Evolutionary conservation across 202 grass and related monocot species (phyloP), one percentile per base, ranked within the genome.

Genomic region (Sporobolus alterniflorus): DNA sequence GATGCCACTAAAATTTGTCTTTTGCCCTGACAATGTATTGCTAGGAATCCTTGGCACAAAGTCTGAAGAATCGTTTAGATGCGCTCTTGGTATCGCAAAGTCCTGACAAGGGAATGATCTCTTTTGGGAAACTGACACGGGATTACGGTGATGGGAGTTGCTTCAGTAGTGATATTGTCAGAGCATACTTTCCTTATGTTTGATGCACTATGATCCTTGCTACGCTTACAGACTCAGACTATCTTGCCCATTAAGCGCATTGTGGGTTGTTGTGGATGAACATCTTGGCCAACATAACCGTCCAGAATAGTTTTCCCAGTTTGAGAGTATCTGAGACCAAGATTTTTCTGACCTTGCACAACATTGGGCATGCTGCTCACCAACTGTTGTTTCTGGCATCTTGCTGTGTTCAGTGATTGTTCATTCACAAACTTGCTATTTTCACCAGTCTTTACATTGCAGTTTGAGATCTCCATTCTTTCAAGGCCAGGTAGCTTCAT

Each of bases 211-310:
- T 82, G 63, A 42, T 90, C 82, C 73, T 92, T 85, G 60, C 28
- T 85, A 77, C 14, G 39, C 10, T 84, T 83, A 73, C 78, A 87
- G 86, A 95, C 39, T 50, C 84, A 85, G 48, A 92, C 89, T 3
- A 67, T 90, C 88, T 88, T 88, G 65, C 92, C 92, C 89, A 94
- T 94, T 75, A 92, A 77, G 33, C 87, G 85, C 71, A 94, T 46
- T 3, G 85, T 90, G 55, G 87, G 85, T 64, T 90, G 87, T 34
- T 78, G 54, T n/a, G 66, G 64, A 74, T 78, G 48, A 80, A 77
- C 55, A 73, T 75, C 69, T 16, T 63, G 63, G 39, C 63, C 62
- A 78, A 80, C 42, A 56, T 80, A 78, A 71, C 69, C 46, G 34
- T 88, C 82, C 28, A 13, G 64, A 76, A 12, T 39, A 47, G 61